phyloP scores from a whole-genome alignment of 2,329 filamentous ascomycete species.

The Diaporthe longicolla region DNA sequence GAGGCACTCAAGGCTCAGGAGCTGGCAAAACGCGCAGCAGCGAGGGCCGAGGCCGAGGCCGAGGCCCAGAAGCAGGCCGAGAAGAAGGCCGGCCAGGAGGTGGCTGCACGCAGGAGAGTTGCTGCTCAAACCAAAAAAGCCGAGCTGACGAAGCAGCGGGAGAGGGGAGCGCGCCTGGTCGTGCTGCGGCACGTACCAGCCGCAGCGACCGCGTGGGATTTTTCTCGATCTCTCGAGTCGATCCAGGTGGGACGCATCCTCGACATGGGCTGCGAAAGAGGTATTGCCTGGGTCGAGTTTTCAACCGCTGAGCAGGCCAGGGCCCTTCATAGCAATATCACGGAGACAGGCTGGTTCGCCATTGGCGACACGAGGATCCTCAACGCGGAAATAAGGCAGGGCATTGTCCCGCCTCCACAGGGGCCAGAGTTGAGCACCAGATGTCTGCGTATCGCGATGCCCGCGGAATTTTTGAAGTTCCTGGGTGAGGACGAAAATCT shows the following conservation, averaged over 20 bases:
- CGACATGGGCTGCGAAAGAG: background rate
- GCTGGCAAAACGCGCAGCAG: background rate
- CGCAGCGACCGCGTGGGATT: background rate
- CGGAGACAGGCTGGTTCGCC: background rate
- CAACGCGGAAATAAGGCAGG: background rate
- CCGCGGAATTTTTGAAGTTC: background rate
- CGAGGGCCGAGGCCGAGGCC: no score
- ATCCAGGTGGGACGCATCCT: background rate
- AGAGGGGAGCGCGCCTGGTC: background rate
- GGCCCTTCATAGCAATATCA: background rate
- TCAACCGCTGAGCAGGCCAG: background rate
- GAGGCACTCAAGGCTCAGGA: background rate
- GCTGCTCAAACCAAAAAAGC: background rate
- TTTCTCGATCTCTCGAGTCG: background rate
- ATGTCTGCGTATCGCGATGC: background rate
- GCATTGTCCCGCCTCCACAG: background rate
- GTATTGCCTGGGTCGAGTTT: slow-evolving; percentile 1
- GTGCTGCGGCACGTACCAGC: background rate
- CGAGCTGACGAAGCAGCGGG: background rate
- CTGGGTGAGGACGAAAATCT: background rate
- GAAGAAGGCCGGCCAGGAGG: background rate
- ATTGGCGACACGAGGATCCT: slow-evolving; percentile 1
- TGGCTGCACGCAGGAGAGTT: background rate
- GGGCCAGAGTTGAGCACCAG: background rate
- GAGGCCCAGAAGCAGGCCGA: background rate